Conservation (phyloP, 2,329 filamentous ascomycete genomes). For the Colletotrichum musicola region DNA sequence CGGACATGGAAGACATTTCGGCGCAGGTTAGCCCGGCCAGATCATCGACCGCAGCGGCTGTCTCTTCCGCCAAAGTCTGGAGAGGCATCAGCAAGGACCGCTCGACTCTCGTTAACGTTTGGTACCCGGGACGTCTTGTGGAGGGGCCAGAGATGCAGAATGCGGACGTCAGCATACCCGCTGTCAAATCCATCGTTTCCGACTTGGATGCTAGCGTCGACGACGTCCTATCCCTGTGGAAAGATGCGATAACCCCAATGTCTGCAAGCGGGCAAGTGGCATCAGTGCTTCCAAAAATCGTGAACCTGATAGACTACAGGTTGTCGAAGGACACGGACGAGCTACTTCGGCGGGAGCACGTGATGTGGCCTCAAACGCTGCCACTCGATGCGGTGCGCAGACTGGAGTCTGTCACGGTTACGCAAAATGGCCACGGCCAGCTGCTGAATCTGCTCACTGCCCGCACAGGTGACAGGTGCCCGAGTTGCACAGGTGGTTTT, state of each 20-base stretch:
- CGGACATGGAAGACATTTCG: neutral
- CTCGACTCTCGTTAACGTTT: conserved; percentile 76
- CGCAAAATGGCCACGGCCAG: conserved; percentile 47
- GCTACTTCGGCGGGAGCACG: conserved; percentile 38
- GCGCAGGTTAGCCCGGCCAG: conserved; percentile 30
- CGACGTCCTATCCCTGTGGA: conserved; percentile 67
- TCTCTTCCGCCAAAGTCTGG: conserved; percentile 61
- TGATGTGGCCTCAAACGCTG: conserved; percentile 5
- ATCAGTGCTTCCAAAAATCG: conserved; percentile 37
- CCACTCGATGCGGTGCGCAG: neutral
- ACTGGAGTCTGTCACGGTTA: conserved; percentile 42
- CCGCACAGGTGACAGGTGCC: conserved; percentile 77
- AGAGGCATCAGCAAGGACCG: conserved; percentile 76
- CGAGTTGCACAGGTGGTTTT: conserved; percentile 73
- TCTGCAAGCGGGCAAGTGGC: conserved; percentile 33
- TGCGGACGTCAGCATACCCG: conserved; percentile 62
- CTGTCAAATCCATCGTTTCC: conserved; percentile 74
- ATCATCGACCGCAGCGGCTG: conserved; percentile 43
- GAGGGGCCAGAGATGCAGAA: conserved; percentile 31
- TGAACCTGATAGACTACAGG: conserved; percentile 53
- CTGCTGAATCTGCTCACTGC: conserved; percentile 75
- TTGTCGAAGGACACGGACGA: conserved; percentile 44
- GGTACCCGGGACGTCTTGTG: conserved; percentile 62
- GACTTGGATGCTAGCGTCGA: conserved; percentile 80
- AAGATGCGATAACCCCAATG: conserved; percentile 46